Evolutionary conservation across 1,284 basidiomycete species (phyloP), one percentile per base, ranked within the genome.

Genomic region (Ustilago shanxiensis): DNA sequence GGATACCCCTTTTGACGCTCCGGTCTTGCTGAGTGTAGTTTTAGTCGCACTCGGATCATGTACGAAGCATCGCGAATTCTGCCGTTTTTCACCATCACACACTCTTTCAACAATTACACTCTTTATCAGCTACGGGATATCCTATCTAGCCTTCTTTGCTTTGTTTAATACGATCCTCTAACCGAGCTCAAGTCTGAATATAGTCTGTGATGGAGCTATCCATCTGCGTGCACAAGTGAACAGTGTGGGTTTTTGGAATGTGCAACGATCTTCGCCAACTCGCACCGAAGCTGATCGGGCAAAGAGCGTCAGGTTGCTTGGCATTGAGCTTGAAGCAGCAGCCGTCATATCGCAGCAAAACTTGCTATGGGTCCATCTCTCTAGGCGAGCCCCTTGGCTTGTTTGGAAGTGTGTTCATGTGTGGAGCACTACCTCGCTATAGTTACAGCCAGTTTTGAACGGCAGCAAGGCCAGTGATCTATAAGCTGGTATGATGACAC

Each of bases 101-200:
- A n/a, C 31, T 31, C 50, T 52, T 52, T 52, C 22, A 9, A 49
- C 45, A 49, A 8, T 16, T 24, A 49, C 45, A 28, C 26, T 49
- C 45, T 13, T 49, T 49, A n/a, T 33, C 31, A n/a, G 50, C 26
- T 52, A 52, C n/a, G 50, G 18, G 50, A 33, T 52, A 52, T 33
- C 31, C 28, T 52, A 9, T 33, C 16, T 33, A 33, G 9, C 26
- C 29, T 20, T 4, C 6, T 6, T 52, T 52, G 50, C 16, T 52
- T 9, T 33, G 29, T 52, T 16, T 52, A 52, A 33, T 52, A 26
- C 26, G 7, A 28, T 26, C 5, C 14, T 16, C 26, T 8, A 28
- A 49, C 24, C 9, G 9, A 26, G 7, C 45, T 14, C 45, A 26
- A 24, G 6, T 7, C n/a, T 18, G 18, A 7, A 20, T n/a, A 5